A percentile compares a stretch with the other conserved stretches of the same genome.
Evolutionary conservation across 768 basidiomycete genomes (phyloP).

Genomic region (Lactarius sp.): DNA sequence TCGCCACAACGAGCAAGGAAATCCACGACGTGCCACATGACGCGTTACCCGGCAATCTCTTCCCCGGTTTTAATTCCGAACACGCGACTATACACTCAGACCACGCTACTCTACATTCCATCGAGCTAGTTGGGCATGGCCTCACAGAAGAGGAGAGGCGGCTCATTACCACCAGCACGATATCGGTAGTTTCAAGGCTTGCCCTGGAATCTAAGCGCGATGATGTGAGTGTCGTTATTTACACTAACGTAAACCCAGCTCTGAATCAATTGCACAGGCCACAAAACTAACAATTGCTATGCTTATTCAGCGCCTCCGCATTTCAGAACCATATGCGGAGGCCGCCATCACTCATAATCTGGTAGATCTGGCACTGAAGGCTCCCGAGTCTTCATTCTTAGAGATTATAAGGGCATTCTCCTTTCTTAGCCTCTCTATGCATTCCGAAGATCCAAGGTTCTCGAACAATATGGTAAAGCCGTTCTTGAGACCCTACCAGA

Average conservation of each 20-base stretch:
- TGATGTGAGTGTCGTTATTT: conserved; percentile 47
- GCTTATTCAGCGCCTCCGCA: conserved; percentile 81
- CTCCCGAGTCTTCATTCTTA: conserved; percentile 68
- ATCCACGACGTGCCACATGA: conserved; percentile 49
- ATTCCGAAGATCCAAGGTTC: conserved; percentile 81
- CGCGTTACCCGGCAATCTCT: conserved; percentile 31
- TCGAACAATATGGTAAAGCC: conserved; percentile 77
- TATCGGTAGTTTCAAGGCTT: conserved; percentile 83
- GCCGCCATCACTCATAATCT: conserved; percentile 89
- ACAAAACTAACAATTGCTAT: conserved; percentile 87
- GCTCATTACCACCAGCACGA: conserved; percentile 83
- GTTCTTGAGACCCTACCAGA: not conserved
- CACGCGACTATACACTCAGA: conserved; percentile 31
- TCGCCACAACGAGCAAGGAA: conserved; percentile 79
- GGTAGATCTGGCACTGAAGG: conserved; percentile 80
- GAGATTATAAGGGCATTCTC: conserved; percentile 87
- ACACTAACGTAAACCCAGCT: not conserved
- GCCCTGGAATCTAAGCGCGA: conserved; percentile 83
- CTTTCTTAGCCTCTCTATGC: conserved; percentile 76
- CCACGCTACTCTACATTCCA: conserved; percentile 47
- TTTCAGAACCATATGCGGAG: conserved; percentile 83
- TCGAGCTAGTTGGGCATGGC: conserved; percentile 59
- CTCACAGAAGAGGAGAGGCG: conserved; percentile 81
- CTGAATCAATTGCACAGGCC: conserved; percentile 43
- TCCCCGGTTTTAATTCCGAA: conserved; percentile 28